Percentiles rank a stretch among this genome's conserved stretches.
phyloP scores from a whole-genome alignment of 352 stramenopile species.

The Phytophthora cactorum region DNA sequence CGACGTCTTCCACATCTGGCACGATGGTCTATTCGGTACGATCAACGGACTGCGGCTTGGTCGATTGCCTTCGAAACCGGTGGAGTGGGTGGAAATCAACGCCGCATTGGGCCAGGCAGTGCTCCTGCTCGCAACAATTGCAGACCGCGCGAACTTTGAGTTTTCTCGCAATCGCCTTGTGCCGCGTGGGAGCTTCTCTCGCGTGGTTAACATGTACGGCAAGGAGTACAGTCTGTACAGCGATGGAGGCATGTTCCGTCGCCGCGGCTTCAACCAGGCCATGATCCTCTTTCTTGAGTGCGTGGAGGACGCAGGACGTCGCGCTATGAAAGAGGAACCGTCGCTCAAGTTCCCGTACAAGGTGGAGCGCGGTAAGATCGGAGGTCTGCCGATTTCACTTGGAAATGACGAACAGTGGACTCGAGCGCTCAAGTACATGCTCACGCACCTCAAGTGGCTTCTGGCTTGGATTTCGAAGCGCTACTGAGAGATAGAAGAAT shows the following conservation, averaged over 20 bases:
- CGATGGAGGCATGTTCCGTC: slow-evolving; percentile 87
- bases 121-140: slow-evolving; percentile 85
- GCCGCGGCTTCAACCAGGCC: slow-evolving; percentile 91
- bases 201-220: slow-evolving; percentile 86
- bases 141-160: slow-evolving; percentile 78
- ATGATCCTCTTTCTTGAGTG: slow-evolving; percentile 92
- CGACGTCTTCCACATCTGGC: slow-evolving; percentile 93
- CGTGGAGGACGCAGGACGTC: slow-evolving; percentile 83
- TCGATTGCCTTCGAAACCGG: slow-evolving; percentile 75
- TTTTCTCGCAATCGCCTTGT: slow-evolving; percentile 87
- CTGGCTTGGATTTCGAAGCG: slow-evolving; percentile 92
- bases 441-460: slow-evolving; percentile 94
- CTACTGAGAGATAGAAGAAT: slow-evolving; percentile 43
- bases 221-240: slow-evolving; percentile 85
- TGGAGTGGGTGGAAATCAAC: slow-evolving; percentile 93
- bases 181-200: slow-evolving; percentile 85
- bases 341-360: slow-evolving; percentile 92
- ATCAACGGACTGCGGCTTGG: slow-evolving; percentile 91
- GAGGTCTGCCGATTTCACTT: slow-evolving; percentile 86
- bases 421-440: slow-evolving; percentile 91
- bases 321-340: slow-evolving; percentile 90
- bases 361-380: slow-evolving; percentile 91
- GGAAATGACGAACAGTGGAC: slow-evolving; percentile 94
- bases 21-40: slow-evolving; percentile 88
- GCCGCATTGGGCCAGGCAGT: slow-evolving; percentile 86